Conservation (phyloP, 208 protist species). For the Novymonas esmeraldas region DNA sequence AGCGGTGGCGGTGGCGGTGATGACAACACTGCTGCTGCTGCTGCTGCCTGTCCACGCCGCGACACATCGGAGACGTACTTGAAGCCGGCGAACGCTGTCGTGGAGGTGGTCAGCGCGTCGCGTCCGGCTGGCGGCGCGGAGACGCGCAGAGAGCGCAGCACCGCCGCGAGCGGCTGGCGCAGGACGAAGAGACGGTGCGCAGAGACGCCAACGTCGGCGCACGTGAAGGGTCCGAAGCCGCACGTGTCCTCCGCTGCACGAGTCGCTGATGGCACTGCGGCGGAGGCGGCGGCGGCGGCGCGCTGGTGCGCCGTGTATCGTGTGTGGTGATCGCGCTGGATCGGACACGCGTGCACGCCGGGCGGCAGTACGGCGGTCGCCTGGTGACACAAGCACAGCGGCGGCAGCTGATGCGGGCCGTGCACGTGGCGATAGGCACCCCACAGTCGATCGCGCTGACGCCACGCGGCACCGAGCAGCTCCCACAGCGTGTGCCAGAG, state of each 20-base stretch:
- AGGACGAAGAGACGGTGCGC: slow-evolving; percentile 37
- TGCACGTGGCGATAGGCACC: slow-evolving; percentile 47
- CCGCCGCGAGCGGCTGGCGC: slow-evolving; percentile 51
- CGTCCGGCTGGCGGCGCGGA: slow-evolving; percentile 10
- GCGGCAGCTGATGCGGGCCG: slow-evolving; percentile 14
- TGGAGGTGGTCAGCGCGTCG: slow-evolving; percentile 21
- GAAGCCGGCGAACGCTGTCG: slow-evolving; percentile 15
- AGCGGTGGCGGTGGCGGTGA: not conserved
- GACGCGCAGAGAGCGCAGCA: slow-evolving; percentile 57
- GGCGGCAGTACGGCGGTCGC: slow-evolving; percentile 17
- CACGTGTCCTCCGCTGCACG: slow-evolving; percentile 43
- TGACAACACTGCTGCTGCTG: not conserved
- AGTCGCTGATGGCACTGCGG: not conserved
- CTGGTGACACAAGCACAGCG: slow-evolving; percentile 17
- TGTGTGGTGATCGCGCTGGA: slow-evolving; percentile 22
- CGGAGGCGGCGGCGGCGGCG: not conserved
- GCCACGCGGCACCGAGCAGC: slow-evolving; percentile 67
- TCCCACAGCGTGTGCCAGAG: slow-evolving; percentile 71
- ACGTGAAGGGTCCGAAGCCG: slow-evolving; percentile 72
- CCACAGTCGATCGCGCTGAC: slow-evolving; percentile 65
- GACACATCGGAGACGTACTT: slow-evolving; percentile 22
- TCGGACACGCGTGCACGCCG: slow-evolving; percentile 23
- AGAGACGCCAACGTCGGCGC: slow-evolving; percentile 54
- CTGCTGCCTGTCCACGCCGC: not conserved
- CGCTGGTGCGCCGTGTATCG: slow-evolving; percentile 7